Percentiles rank a stretch among this genome's conserved stretches.
These are phyloP conservation scores for Tetratostichococcus sp. DNA, from an alignment of 139 green algal species.

Conservation along the genomic window DNA sequence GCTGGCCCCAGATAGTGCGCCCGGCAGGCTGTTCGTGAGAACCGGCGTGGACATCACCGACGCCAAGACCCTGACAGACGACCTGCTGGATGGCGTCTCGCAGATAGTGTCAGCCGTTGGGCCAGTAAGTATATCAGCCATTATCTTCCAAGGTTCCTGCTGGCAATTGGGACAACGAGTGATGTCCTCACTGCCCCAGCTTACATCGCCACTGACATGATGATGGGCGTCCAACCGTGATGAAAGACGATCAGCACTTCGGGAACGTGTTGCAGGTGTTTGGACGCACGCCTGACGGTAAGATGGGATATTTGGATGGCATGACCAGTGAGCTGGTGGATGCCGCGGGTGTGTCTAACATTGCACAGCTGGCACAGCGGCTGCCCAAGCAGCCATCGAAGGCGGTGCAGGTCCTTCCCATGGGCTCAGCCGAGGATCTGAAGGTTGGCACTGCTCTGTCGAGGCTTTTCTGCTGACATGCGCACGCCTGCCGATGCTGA, in stretches of 20 bases:
- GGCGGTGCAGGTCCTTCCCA: slow-evolving; percentile 40
- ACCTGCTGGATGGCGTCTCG: slow-evolving; percentile 69
- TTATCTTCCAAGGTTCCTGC: no score
- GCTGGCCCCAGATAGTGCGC: slow-evolving; percentile 33
- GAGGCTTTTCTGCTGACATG: no score
- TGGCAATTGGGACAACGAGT: no score
- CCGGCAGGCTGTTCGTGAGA: slow-evolving; percentile 63
- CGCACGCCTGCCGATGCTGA: no score
- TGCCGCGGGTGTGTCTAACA: slow-evolving; percentile 43
- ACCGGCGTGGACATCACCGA: slow-evolving; percentile 65
- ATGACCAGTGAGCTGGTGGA: slow-evolving; percentile 78
- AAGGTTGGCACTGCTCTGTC: not conserved
- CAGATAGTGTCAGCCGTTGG: slow-evolving; percentile 67
- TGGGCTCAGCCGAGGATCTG: slow-evolving; percentile 55
- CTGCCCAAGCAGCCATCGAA: slow-evolving; percentile 3
- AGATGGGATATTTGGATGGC: slow-evolving; percentile 65
- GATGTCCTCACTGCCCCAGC: no score
- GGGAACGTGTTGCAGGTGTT: slow-evolving; percentile 22
- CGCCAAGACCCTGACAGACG: slow-evolving; percentile 41
- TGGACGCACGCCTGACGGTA: slow-evolving; percentile 52
- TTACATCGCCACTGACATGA: no score
- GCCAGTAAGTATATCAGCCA: not conserved
- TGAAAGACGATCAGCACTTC: no score
- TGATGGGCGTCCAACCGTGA: no score
- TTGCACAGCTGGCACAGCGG: slow-evolving; percentile 30